Percentiles rank a stretch among this genome's conserved stretches.
phyloP scores from a whole-genome alignment of 2,329 filamentous ascomycete genomes.

The Neofusicoccum kwambonambiense region DNA sequence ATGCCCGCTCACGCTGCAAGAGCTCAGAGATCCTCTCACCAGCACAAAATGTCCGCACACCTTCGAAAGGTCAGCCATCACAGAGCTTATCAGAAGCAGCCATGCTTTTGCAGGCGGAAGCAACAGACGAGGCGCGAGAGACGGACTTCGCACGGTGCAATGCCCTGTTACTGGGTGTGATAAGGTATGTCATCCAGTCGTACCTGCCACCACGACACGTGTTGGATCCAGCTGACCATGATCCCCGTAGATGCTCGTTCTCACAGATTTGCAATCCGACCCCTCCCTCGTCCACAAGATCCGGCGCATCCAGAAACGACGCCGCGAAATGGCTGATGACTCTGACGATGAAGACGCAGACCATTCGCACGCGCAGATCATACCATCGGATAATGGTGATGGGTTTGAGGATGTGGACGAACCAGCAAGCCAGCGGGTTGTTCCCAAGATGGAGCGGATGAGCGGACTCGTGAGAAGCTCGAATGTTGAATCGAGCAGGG shows the following conservation, averaged over 20 bases:
- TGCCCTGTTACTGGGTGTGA: conserved; percentile 12
- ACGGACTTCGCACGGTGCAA: conserved; percentile 38
- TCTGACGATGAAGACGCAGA: conserved; percentile 32
- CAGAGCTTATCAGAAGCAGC: conserved; percentile 49
- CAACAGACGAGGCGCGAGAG: conserved; percentile 23
- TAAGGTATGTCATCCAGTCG: neutral
- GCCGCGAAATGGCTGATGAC: conserved; percentile 24
- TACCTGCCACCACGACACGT: too few relatives aligned
- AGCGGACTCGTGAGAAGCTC: neutral
- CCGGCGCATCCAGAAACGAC: conserved; percentile 33
- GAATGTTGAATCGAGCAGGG: neutral
- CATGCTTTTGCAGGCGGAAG: conserved; percentile 21
- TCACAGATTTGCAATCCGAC: conserved; percentile 30
- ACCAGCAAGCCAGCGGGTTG: neutral
- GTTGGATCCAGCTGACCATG: too few relatives aligned
- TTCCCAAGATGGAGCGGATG: conserved; percentile 6
- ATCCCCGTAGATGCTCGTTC: conserved; percentile 30
- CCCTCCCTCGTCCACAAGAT: conserved; percentile 37
- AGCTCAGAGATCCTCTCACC: conserved; percentile 66
- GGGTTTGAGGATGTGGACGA: conserved; percentile 7
- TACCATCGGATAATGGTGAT: neutral
- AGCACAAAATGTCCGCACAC: conserved; percentile 68
- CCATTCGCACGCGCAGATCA: neutral
- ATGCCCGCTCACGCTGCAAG: conserved; percentile 66
- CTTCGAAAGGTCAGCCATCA: conserved; percentile 66